Conservation (phyloP, 2,329 filamentous ascomycete genomes). For the Venturia pyrina region DNA sequence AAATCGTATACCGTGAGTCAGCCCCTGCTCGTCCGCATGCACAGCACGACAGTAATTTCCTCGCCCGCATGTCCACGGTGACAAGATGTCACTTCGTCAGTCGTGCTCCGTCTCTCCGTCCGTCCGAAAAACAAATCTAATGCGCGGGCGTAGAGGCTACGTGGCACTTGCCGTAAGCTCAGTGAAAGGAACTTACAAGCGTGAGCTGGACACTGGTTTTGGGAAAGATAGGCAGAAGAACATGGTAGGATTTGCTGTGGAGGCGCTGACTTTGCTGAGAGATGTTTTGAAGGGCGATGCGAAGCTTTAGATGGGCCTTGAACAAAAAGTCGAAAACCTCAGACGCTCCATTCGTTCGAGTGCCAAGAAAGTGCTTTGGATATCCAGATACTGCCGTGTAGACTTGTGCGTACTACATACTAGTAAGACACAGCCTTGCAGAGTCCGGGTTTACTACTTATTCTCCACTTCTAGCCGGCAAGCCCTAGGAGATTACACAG, state of each 20-base stretch:
- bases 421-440: no score
- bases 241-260: slow-evolving; percentile 53
- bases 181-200: slow-evolving; percentile 40
- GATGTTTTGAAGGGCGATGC: slow-evolving; percentile 43
- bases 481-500: no score
- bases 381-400: no score
- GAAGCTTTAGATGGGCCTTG: slow-evolving; percentile 20
- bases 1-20: slow-evolving; percentile 44
- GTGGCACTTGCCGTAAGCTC: slow-evolving; percentile 52
- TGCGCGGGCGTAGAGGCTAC: slow-evolving; percentile 42
- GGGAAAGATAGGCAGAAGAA: slow-evolving; percentile 47
- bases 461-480: no score
- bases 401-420: no score
- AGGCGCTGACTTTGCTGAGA: slow-evolving; percentile 44
- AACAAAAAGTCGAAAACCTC: no score
- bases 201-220: slow-evolving; percentile 47
- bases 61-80: not conserved
- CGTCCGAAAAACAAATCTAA: not conserved
- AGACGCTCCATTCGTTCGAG: no score
- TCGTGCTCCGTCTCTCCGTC: not conserved
- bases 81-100: not conserved
- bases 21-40: not conserved
- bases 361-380: no score
- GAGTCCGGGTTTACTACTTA: no score
- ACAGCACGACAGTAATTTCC: not conserved